These are phyloP conservation scores for Azolla pinnata DNA, from an alignment of 75 land plant genomes.

Conservation along the genomic window DNA sequence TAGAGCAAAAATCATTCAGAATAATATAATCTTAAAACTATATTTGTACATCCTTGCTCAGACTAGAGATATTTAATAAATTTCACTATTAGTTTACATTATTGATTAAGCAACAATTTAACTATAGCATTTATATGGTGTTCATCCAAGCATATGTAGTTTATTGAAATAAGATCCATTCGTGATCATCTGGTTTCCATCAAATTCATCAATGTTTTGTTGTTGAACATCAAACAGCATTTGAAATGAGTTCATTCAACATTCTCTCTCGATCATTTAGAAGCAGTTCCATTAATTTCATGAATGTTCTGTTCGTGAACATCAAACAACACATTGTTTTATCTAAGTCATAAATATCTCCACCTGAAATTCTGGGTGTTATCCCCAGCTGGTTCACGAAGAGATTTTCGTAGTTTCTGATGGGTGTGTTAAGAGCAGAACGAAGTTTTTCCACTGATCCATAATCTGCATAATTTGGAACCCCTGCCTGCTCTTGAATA, in stretches of 20 bases:
- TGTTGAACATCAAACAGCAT: background rate
- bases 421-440: conserved; percentile 22
- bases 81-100: too few relatives aligned
- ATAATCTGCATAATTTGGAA: background rate
- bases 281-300: too few relatives aligned
- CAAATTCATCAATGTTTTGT: background rate
- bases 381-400: conserved; percentile 15
- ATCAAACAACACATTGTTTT: background rate
- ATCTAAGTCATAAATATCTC: background rate
- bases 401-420: conserved; percentile 10
- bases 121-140: too few relatives aligned
- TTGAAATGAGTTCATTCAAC: background rate
- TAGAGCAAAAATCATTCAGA: background rate
- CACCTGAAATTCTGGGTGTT: conserved; percentile 27
- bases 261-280: background rate
- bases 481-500: background rate
- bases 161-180: too few relatives aligned
- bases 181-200: too few relatives aligned
- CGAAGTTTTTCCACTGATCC: conserved; percentile 33
- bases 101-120: too few relatives aligned
- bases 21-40: too few relatives aligned
- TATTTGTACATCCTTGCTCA: too few relatives aligned
- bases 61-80: too few relatives aligned
- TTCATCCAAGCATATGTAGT: too few relatives aligned
- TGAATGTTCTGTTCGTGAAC: too few relatives aligned